These are phyloP conservation scores for Trypanosoma brucei DNA, from an alignment of 208 protist species.

Conservation along the genomic window DNA sequence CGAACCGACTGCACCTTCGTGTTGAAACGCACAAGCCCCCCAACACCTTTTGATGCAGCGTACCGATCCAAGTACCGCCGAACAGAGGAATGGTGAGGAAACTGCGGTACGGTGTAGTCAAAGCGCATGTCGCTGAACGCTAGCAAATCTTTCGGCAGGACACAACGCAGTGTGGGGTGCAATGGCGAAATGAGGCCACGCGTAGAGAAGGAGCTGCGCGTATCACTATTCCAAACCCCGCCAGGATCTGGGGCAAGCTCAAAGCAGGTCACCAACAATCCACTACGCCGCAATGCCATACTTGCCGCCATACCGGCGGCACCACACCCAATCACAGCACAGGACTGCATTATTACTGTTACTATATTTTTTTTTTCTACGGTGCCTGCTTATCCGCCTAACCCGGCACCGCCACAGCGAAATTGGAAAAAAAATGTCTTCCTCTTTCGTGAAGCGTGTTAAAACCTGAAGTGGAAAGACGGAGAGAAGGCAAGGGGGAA, in stretches of 20 bases:
- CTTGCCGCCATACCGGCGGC: slow-evolving; percentile 79
- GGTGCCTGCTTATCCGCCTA: too few species aligned
- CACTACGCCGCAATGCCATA: slow-evolving; percentile 58
- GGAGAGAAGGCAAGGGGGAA: too few species aligned
- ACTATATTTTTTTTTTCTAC: too few species aligned
- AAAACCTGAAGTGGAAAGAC: too few species aligned
- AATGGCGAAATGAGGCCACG: slow-evolving; percentile 73
- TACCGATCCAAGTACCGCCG: slow-evolving; percentile 73
- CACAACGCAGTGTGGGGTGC: slow-evolving; percentile 78
- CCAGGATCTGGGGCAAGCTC: slow-evolving; percentile 54
- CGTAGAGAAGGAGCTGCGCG: slow-evolving; percentile 57
- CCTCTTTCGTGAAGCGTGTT: too few species aligned
- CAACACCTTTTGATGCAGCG: slow-evolving; percentile 59
- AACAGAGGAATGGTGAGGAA: slow-evolving; percentile 80
- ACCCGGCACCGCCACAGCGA: not conserved
- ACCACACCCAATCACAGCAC: slow-evolving; percentile 85
- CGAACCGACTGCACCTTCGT: slow-evolving; percentile 84
- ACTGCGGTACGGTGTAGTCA: slow-evolving; percentile 79
- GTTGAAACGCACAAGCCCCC: slow-evolving; percentile 76
- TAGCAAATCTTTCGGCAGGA: slow-evolving; percentile 85
- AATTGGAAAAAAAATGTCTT: slow-evolving; percentile 1
- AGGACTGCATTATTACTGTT: slow-evolving; percentile 56
- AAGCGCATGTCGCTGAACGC: slow-evolving; percentile 80
- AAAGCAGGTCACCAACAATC: slow-evolving; percentile 86
- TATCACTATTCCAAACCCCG: slow-evolving; percentile 75